These are phyloP conservation scores for Cetradonia linearis DNA, from an alignment of 495 filamentous ascomycete species.

Conservation along the genomic window DNA sequence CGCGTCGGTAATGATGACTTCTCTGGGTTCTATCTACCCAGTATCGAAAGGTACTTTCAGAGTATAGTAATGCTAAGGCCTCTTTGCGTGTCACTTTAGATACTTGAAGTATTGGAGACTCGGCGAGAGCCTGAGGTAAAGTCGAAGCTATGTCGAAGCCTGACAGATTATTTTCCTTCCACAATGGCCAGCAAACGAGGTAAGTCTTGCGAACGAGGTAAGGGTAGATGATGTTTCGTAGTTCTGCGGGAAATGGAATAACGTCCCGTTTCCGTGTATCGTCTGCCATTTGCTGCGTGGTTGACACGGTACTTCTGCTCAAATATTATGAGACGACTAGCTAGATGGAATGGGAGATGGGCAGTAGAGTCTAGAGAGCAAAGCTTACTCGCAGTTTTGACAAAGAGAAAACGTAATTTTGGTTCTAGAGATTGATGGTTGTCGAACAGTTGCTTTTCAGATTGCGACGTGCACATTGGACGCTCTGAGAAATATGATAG, in stretches of 20 bases:
- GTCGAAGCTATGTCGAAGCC: not conserved
- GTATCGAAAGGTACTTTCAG: slow-evolving; percentile 2
- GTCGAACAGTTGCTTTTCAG: too few relatives aligned
- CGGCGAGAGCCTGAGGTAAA: not conserved
- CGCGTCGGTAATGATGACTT: not conserved
- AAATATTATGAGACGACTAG: too few relatives aligned
- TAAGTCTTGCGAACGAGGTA: not conserved
- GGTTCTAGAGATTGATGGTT: too few relatives aligned
- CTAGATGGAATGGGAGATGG: not conserved
- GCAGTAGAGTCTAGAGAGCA: too few relatives aligned
- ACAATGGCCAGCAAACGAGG: not conserved
- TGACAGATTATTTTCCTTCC: not conserved
- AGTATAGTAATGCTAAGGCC: not conserved
- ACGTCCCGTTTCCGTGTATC: not conserved
- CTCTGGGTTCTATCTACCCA: not conserved
- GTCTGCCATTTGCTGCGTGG: not conserved
- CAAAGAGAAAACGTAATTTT: too few relatives aligned
- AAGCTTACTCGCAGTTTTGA: too few relatives aligned
- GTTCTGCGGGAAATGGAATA: not conserved
- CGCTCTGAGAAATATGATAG: too few relatives aligned
- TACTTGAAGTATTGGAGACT: not conserved
- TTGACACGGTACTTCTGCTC: not conserved
- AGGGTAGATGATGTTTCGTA: not conserved
- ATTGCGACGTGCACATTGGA: too few relatives aligned
- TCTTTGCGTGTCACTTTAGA: not conserved